Evolutionary conservation across 208 protist species (phyloP), one percentile per base, ranked within the genome.

Genomic region (Leishmania tarentolae): DNA sequence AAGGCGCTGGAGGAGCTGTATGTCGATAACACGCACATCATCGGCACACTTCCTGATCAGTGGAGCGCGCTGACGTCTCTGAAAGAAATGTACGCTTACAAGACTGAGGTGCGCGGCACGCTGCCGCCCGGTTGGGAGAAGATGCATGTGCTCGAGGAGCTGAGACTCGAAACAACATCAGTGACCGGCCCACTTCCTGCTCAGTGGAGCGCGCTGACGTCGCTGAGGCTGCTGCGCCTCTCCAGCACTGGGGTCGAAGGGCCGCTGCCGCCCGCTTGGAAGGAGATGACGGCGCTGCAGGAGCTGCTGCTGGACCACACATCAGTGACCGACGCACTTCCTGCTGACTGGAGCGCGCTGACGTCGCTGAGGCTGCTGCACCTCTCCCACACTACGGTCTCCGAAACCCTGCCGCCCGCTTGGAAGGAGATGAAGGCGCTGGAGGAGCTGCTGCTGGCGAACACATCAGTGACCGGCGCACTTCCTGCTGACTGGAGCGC

Each of bases 81-180:
- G 72, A 15, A 31, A 5, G 8, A 65, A 0, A 0, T 63, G 15
- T 63, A 4, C 1, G 28, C 69, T 3, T 17, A 42, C 2, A 7
- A 21, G 2, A n/a, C 57, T 13, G 0, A 69, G 53, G 56, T 63
- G 1, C 69, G 56, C 31, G 74, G 56, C 37, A 50, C 17, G 17
- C 69, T 76, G 9, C 72, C 72, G 28, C 31, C 72, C 1, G n/a
- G 24, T 47, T 81, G 65, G 77, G 47, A 44, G n/a, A n/a, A n/a
- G n/a, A n/a, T n/a, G n/a, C n/a, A n/a, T n/a, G 59, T 21, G 15
- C 21, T 66, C 13, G 15, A 66, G 6, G 28, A 66, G 4, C 11
- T 66, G 15, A 4, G 28, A 6, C 6, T 69, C 1, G 0, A 7
- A 5, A 21, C 13, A 5, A 42, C 63, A 42, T 17, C 0, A 40